Evolutionary conservation across 805 yeast genomes (phyloP), one percentile per base, ranked within the genome.

Genomic region (Pichia thaimueangensis): DNA sequence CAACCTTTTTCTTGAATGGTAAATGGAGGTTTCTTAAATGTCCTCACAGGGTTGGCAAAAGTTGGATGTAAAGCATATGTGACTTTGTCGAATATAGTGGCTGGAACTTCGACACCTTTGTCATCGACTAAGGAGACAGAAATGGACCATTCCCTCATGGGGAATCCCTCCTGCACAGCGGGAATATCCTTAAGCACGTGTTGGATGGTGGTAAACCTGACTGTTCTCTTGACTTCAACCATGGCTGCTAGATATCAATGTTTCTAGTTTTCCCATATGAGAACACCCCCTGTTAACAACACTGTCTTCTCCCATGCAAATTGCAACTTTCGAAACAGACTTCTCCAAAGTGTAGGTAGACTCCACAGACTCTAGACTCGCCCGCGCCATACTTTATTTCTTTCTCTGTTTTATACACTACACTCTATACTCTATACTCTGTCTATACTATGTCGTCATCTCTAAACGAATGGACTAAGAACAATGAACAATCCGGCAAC

Each of bases 1-100:
- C 98, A 91, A 39, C 98, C 98, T 67, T 86, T 82, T 62, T 91
- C 98, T 56, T 79, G 85, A 44, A 91, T 82, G 57, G 67, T 75
- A 66, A 89, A 91, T 10, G 98, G 98, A 9, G 84, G 76, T 56
- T 80, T 81, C 57, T 84, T 86, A 58, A 87, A 62, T 11, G 82
- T 71, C 60, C 97, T 76, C 49, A 76, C 81, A 10, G 97, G 97
- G 61, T 88, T 88, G 38, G 78, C 78, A 66, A 91, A 91, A 9
- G 97, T 93, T 38, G 97, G 97, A 68, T 91, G 98, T 50, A 93
- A 73, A 53, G 87, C 82, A 63, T 91, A 91, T 5, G 95, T 88
- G 41, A 88, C 96, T 64, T 84, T 86, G 62, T 93, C 97, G 56
- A 91, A 84, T 43, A 91, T 73, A 35, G 71, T 78, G 3, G 97